Conservation (phyloP, 2,329 filamentous ascomycete species). For the Beauveria scarabaeidicola region DNA sequence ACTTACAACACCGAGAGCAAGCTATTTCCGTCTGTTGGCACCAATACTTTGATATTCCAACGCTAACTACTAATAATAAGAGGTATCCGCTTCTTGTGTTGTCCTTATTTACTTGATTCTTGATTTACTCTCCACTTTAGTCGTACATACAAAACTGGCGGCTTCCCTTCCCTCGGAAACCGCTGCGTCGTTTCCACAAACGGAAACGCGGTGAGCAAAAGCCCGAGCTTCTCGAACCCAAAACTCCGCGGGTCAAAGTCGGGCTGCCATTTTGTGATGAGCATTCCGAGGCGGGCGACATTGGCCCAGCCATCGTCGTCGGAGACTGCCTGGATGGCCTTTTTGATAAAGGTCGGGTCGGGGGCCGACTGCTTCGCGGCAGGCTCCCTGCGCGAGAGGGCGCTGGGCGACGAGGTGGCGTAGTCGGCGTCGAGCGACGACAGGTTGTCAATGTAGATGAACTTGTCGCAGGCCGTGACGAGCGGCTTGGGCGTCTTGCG, state of each 20-base stretch:
- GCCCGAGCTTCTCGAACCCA: not conserved
- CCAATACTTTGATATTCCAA: too few relatives aligned
- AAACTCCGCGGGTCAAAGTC: not conserved
- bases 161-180: not conserved
- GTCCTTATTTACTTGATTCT: not conserved
- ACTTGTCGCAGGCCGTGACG: conserved; percentile 25
- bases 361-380: not conserved
- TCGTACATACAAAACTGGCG: not conserved
- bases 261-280: not conserved
- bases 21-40: too few relatives aligned
- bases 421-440: not conserved
- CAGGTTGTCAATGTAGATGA: conserved; percentile 18
- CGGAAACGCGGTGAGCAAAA: not conserved
- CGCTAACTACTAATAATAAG: too few relatives aligned
- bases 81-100: too few relatives aligned
- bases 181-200: not conserved
- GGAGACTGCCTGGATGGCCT: not conserved
- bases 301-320: not conserved
- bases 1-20: too few relatives aligned
- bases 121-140: not conserved
- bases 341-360: not conserved
- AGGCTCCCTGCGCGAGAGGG: not conserved
- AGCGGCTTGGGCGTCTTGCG: conserved; percentile 24
- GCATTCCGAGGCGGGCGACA: not conserved
- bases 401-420: not conserved